A percentile compares a stretch with the other conserved stretches of the same genome.
Conservation (phyloP, 495 filamentous ascomycete species). For the Polyplosphaeria fusca region DNA sequence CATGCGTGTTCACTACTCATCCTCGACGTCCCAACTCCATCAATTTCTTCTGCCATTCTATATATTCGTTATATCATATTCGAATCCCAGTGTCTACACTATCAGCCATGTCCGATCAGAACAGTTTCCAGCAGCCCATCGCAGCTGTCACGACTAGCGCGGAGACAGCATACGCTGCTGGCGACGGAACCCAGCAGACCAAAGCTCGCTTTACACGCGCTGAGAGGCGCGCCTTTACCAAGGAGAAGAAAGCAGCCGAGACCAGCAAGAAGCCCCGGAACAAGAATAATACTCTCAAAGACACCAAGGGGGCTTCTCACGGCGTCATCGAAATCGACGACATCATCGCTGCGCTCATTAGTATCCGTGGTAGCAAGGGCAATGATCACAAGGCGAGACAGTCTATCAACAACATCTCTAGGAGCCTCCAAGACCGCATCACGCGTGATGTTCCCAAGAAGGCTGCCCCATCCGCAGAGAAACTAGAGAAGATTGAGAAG, state of each 20-base stretch:
- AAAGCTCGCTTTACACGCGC: constrained; percentile 3
- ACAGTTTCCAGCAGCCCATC: constrained; percentile 1
- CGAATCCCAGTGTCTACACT: too few relatives aligned
- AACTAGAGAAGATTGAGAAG: constrained; percentile 15
- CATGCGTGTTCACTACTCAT: too few relatives aligned
- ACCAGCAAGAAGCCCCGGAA: neutral
- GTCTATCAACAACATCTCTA: neutral
- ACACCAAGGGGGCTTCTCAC: too few relatives aligned
- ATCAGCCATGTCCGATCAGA: too few relatives aligned
- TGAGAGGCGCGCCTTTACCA: neutral
- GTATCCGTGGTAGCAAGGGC: neutral
- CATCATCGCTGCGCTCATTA: neutral
- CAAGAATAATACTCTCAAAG: too few relatives aligned
- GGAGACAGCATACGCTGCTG: neutral
- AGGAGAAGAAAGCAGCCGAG: neutral
- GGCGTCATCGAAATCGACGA: neutral
- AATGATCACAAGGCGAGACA: neutral
- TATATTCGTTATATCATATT: too few relatives aligned
- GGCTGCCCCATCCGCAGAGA: neutral
- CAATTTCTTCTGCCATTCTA: too few relatives aligned
- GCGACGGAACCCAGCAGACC: neutral
- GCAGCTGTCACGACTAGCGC: neutral
- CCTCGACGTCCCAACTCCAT: too few relatives aligned
- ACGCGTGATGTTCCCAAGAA: neutral
- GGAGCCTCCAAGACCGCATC: neutral